These are phyloP conservation scores for Avena insularis DNA, from an alignment of 176 grass and related monocot species.

Conservation along the genomic window DNA sequence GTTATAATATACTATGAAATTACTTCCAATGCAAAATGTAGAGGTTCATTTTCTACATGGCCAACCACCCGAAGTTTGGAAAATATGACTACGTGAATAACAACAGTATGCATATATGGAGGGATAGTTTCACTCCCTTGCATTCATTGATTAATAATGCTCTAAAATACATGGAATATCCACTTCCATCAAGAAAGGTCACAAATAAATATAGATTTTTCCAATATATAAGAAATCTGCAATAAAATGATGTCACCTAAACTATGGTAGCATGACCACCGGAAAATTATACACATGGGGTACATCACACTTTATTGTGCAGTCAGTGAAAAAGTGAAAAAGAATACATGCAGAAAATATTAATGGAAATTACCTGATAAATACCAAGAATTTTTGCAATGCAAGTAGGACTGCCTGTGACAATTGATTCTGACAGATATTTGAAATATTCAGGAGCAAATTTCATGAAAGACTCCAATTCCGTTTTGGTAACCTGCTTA, in stretches of 20 bases:
- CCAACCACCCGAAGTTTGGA: not conserved
- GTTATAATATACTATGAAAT: conserved; percentile 8
- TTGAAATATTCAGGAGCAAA: conserved; percentile 94
- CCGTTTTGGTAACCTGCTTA: conserved; percentile 95
- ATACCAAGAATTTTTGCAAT: conserved; percentile 98
- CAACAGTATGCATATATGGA: not conserved
- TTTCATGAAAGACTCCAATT: conserved; percentile 95
- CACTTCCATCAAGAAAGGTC: conserved; percentile 8
- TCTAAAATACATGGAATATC: conserved; percentile 1
- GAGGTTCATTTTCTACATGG: conserved; percentile 19
- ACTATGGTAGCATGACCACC: conserved; percentile 16
- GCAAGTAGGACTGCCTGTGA: conserved; percentile 86
- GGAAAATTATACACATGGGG: not conserved
- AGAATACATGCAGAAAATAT: conserved; percentile 22
- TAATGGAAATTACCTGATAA: conserved; percentile 72
- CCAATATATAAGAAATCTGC: not conserved
- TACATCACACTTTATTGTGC: conserved; percentile 6
- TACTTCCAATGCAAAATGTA: conserved; percentile 21
- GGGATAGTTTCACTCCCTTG: not conserved
- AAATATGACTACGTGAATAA: conserved; percentile 19
- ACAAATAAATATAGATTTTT: conserved; percentile 30
- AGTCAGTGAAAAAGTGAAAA: not conserved
- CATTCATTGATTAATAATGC: conserved; percentile 14
- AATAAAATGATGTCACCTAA: not conserved
- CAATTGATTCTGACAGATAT: conserved; percentile 85